Conservation (phyloP, 768 basidiomycete genomes). For the Dentipellis fragilis region DNA sequence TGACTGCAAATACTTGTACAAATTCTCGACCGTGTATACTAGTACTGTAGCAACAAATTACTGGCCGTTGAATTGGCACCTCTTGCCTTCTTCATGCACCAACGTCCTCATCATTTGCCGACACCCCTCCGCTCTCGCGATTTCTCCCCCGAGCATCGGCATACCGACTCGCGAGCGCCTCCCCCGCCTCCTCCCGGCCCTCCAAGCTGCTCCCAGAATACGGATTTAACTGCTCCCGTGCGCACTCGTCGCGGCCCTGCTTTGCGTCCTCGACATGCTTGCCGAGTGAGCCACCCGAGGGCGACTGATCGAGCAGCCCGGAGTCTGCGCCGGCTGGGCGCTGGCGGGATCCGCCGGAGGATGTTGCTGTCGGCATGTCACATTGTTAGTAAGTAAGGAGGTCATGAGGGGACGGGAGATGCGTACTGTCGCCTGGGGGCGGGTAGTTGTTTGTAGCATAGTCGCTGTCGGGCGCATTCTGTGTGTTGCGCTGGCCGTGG, state of each 20-base stretch:
- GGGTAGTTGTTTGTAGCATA: slow-evolving; percentile 13
- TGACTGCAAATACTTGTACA: background rate
- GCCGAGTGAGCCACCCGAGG: background rate
- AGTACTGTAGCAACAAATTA: too few relatives aligned
- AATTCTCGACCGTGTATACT: background rate
- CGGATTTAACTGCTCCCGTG: background rate
- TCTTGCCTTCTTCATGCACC: slow-evolving; percentile 4
- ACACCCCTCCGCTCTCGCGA: background rate
- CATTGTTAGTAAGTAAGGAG: background rate
- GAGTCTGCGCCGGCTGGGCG: background rate
- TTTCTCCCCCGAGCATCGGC: slow-evolving; percentile 6
- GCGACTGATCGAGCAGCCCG: slow-evolving; percentile 2
- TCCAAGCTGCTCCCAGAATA: slow-evolving; percentile 9
- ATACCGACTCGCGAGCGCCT: slow-evolving; percentile 11
- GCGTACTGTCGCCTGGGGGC: slow-evolving; percentile 11
- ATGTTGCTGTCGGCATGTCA: slow-evolving; percentile 5
- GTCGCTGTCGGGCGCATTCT: slow-evolving; percentile 1
- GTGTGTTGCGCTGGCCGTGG: background rate
- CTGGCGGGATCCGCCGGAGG: slow-evolving; percentile 9
- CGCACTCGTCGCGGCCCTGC: slow-evolving; percentile 5
- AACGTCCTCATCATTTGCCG: background rate
- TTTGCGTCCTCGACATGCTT: slow-evolving; percentile 2
- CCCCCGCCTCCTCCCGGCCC: slow-evolving; percentile 9
- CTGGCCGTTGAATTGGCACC: too few relatives aligned
- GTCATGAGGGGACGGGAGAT: background rate